A percentile compares a stretch with the other conserved stretches of the same genome.
phyloP scores from a whole-genome alignment of 2,329 filamentous ascomycete genomes.

The Scytalidium sp. region DNA sequence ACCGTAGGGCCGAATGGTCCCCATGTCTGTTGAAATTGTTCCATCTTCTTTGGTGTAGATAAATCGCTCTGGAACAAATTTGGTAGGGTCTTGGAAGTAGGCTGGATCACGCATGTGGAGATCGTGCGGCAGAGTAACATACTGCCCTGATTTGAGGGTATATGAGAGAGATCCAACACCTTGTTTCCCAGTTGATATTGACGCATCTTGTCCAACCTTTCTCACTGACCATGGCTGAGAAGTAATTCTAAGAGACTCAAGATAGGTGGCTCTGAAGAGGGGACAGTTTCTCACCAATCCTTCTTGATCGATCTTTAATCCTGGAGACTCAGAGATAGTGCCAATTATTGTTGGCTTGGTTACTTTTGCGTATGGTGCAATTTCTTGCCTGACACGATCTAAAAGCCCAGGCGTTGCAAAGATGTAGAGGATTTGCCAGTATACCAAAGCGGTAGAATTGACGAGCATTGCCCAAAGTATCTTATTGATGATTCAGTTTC shows the following conservation, averaged over 20 bases:
- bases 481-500: slow-evolving; percentile 9
- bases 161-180: slow-evolving; percentile 32
- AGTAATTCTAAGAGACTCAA: slow-evolving; percentile 42
- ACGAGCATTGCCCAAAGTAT: slow-evolving; percentile 53
- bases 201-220: slow-evolving; percentile 34
- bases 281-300: slow-evolving; percentile 40
- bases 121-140: slow-evolving; percentile 40
- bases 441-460: slow-evolving; percentile 48
- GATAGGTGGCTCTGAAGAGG: slow-evolving; percentile 41
- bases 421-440: slow-evolving; percentile 47
- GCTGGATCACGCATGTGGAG: slow-evolving; percentile 38
- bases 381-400: slow-evolving; percentile 40
- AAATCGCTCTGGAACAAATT: slow-evolving; percentile 42
- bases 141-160: slow-evolving; percentile 37
- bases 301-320: slow-evolving; percentile 37
- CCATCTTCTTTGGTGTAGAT: slow-evolving; percentile 36
- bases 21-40: slow-evolving; percentile 32
- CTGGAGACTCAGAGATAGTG: slow-evolving; percentile 27
- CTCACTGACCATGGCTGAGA: slow-evolving; percentile 39
- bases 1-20: slow-evolving; percentile 45
- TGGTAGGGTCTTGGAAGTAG: slow-evolving; percentile 34
- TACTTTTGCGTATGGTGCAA: slow-evolving; percentile 37
- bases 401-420: slow-evolving; percentile 37
- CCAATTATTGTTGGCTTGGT: slow-evolving; percentile 26
- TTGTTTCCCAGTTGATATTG: slow-evolving; percentile 18